phyloP scores from a whole-genome alignment of 192 early-diverging fungal genomes.

The Umbelopsis sp. region DNA sequence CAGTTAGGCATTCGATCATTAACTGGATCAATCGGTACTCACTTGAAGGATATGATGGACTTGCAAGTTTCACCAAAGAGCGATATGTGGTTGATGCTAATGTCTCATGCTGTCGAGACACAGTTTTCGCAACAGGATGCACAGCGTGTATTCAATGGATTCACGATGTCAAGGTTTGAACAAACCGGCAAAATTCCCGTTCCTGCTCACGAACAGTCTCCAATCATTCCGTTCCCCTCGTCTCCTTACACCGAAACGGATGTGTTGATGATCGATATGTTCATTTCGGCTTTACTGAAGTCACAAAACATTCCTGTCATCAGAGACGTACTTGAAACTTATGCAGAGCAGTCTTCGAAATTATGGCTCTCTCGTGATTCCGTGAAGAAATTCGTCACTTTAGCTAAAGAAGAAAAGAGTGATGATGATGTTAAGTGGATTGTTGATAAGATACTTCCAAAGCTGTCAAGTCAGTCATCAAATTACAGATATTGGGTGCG shows the following conservation, averaged over 20 bases:
- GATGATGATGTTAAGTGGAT: conserved; percentile 31
- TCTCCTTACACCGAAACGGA: conserved; percentile 30
- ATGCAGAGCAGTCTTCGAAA: conserved; percentile 18
- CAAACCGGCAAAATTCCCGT: conserved; percentile 28
- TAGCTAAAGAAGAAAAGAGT: conserved; percentile 29
- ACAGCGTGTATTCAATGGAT: conserved; percentile 33
- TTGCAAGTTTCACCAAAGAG: conserved; percentile 18
- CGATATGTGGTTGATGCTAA: conserved; percentile 20
- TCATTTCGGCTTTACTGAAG: conserved; percentile 27
- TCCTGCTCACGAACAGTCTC: conserved; percentile 24
- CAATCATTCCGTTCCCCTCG: conserved; percentile 38
- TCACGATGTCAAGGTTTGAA: conserved; percentile 39
- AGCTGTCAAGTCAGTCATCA: conserved; percentile 1
- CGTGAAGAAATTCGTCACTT: conserved; percentile 12
- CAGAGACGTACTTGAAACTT: conserved; percentile 29
- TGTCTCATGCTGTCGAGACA: conserved; percentile 5
- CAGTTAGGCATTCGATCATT: not conserved
- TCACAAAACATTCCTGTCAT: conserved; percentile 33
- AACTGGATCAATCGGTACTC: not conserved
- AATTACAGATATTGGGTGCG: conserved; percentile 4
- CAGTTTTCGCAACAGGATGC: conserved; percentile 5
- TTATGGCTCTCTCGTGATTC: conserved; percentile 20
- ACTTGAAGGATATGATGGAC: conserved; percentile 28
- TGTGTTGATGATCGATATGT: conserved; percentile 35
- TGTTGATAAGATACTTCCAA: conserved; percentile 23